A percentile compares a stretch with the other conserved stretches of the same genome.
These are phyloP conservation scores for Gyromitra esculenta DNA, from an alignment of 2,329 filamentous ascomycete genomes.

Conservation along the genomic window DNA sequence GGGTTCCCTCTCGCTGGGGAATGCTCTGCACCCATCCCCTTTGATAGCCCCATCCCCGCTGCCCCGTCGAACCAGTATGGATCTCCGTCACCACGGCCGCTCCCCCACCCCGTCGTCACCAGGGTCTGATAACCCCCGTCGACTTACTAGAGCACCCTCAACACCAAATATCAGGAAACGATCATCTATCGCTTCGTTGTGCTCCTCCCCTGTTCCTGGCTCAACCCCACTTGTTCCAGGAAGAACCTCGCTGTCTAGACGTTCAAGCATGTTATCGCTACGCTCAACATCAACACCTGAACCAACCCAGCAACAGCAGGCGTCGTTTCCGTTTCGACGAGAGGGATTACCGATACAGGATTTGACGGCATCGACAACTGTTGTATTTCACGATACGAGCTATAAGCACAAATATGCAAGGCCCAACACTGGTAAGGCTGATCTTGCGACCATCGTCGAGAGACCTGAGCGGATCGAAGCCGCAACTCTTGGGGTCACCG, in stretches of 20 bases:
- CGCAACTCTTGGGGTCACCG: conserved; percentile 79
- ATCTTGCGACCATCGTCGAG: conserved; percentile 85
- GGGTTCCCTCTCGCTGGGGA: conserved; percentile 38
- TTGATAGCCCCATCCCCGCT: conserved; percentile 28
- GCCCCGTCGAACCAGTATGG: conserved; percentile 50
- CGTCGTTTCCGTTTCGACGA: conserved; percentile 30
- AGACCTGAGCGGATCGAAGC: conserved; percentile 90
- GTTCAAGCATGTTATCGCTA: conserved; percentile 50
- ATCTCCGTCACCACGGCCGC: conserved; percentile 42
- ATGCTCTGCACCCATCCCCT: conserved; percentile 26
- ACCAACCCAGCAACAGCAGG: conserved; percentile 12
- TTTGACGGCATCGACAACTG: conserved; percentile 69
- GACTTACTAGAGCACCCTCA: conserved; percentile 49
- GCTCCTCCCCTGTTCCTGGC: conserved; percentile 18
- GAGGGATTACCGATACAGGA: conserved; percentile 53
- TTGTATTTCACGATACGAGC: conserved; percentile 90
- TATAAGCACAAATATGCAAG: conserved; percentile 93
- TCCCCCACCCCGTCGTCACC: conserved; percentile 49
- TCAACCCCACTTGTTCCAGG: conserved; percentile 27
- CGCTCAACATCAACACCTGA: conserved; percentile 47
- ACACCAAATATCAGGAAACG: conserved; percentile 54
- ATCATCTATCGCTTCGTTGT: conserved; percentile 53
- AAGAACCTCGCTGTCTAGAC: conserved; percentile 37
- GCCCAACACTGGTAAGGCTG: conserved; percentile 76
- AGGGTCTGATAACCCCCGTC: conserved; percentile 37